Evolutionary conservation across 257 asterid genomes (phyloP).

Genomic region (Scutellaria galericulata): DNA sequence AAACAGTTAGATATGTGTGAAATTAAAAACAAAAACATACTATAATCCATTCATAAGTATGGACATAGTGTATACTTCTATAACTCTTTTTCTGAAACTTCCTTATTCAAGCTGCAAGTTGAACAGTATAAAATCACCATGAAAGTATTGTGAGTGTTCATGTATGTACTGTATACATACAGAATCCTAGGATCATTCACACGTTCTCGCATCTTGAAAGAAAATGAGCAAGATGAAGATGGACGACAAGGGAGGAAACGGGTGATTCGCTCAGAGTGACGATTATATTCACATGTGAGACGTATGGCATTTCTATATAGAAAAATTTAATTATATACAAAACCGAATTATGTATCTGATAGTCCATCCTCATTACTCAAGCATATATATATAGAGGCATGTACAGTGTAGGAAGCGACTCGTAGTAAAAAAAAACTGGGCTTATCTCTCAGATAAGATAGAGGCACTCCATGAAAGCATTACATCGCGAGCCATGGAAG

Average conservation of each 20-base stretch:
- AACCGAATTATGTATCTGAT: not conserved
- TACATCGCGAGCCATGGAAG: conserved; percentile 91
- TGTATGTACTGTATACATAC: too few relatives aligned
- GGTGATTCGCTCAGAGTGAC: not conserved
- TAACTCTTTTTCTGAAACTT: too few relatives aligned
- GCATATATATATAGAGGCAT: not conserved
- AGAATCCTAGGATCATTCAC: not conserved
- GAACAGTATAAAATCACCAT: too few relatives aligned
- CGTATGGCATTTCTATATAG: conserved; percentile 24
- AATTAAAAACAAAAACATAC: too few relatives aligned
- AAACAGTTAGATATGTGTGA: too few relatives aligned
- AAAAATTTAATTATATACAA: conserved; percentile 31
- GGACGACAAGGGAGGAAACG: not conserved
- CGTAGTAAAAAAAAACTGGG: not conserved
- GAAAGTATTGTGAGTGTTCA: too few relatives aligned
- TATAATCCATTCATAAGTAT: too few relatives aligned
- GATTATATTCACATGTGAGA: not conserved
- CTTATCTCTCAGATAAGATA: conserved; percentile 67
- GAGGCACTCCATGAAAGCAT: conserved; percentile 92
- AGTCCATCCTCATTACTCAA: not conserved
- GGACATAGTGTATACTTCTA: too few relatives aligned
- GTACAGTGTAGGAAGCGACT: conserved; percentile 6
- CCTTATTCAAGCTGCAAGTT: too few relatives aligned
- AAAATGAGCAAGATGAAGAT: not conserved
- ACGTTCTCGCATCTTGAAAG: not conserved